These are phyloP conservation scores for Arabis hirsuta DNA, from an alignment of 345 rosid genomes.

Conservation along the genomic window DNA sequence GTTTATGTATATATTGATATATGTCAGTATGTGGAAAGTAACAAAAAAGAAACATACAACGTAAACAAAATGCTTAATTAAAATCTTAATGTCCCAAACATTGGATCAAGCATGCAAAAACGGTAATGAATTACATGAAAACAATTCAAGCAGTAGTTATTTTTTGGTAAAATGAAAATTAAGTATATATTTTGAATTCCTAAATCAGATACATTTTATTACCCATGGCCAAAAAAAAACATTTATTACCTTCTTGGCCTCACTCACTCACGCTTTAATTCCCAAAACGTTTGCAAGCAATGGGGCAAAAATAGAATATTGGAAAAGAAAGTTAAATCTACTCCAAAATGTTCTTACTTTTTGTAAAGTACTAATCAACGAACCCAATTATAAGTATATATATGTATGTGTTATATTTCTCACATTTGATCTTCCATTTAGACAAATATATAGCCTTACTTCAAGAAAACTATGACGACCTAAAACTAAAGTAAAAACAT, in stretches of 20 bases:
- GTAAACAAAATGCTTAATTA: background rate
- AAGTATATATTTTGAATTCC: no score
- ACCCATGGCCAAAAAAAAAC: background rate
- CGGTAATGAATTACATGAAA: background rate
- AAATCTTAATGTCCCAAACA: background rate
- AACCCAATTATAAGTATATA: background rate
- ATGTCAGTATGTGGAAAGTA: background rate
- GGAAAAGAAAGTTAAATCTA: constrained; percentile 23
- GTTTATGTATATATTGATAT: background rate
- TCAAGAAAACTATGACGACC: background rate
- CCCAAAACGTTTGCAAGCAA: constrained; percentile 26
- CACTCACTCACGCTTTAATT: constrained; percentile 35
- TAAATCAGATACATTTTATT: background rate
- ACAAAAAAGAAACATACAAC: background rate
- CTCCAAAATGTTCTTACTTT: background rate
- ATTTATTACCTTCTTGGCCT: constrained; percentile 4
- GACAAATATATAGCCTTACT: background rate
- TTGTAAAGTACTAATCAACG: background rate
- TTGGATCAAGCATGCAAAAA: background rate
- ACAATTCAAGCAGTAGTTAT: background rate
- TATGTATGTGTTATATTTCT: background rate
- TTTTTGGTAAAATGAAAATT: no score
- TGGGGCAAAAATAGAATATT: constrained; percentile 24
- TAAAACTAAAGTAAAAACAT: background rate
- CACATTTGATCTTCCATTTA: background rate